Evolutionary conservation across 345 rosid genomes (phyloP), one percentile per base, ranked within the genome.

Genomic region (Raphanus sativus): DNA sequence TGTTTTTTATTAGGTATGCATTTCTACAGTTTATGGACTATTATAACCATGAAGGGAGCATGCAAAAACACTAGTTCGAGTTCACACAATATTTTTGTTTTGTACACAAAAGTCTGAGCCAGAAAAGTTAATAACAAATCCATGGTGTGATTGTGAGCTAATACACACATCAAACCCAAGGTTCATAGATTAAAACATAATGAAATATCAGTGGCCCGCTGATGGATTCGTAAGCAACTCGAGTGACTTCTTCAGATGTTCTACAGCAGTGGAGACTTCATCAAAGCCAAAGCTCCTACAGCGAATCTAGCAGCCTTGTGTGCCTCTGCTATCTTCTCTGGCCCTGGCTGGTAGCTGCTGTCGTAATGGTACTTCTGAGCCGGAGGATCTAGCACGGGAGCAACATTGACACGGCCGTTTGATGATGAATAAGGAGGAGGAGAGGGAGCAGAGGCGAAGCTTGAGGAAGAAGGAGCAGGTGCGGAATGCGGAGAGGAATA

Each of bases 221-320:
- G 81, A 71, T 29, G 81, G 83, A 76, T 71, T 71, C 4, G 83
- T 81, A 26, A 81, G 90, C 86, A 90, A 78, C 76, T 94, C 99
- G 13, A 94, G 98, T 17, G 99, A 86, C 71, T 94, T 90, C 82
- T 16, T 86, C 34, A 94, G 82, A 86, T 74, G 80, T 65, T 92
- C 99, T 21, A 94, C 95, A 8, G 98, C 99, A 70, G 90, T 77
- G 5, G 92, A 84, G 67, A 95, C 88, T 32, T 95, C 99, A 80
- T 95, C 99, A 38, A 95, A 58, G 98, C 99, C 81, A 95, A 80
- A 58, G 99, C 97, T 66, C 97, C 96, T 69, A 95, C 99, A 0
- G 99, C 99, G 76, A 95, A 92, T 83, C 96, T 87, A 1, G 99
- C 99, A 76, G 99, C 97, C 81, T 95, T 95, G 78, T 87, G 99